A percentile compares a stretch with the other conserved stretches of the same genome.
These are phyloP conservation scores for Hygrocybe punicea DNA, from an alignment of 768 basidiomycete species.

Conservation along the genomic window DNA sequence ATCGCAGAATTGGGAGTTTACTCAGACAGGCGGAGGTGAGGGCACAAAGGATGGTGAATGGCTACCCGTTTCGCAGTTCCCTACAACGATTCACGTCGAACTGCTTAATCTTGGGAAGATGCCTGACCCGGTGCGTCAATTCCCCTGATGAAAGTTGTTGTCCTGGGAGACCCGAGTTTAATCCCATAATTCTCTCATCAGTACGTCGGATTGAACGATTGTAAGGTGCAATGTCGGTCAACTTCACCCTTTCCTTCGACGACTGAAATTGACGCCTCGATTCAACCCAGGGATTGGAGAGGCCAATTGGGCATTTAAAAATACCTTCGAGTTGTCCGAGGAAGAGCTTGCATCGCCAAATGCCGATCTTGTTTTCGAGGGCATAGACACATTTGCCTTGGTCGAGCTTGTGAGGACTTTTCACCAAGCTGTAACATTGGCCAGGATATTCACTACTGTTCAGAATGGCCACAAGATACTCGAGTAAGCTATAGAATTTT, in stretches of 20 bases:
- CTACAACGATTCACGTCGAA: conserved; percentile 87
- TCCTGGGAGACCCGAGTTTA: no score
- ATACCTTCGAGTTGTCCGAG: conserved; percentile 51
- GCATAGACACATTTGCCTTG: conserved; percentile 85
- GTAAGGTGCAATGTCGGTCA: conserved; percentile 84
- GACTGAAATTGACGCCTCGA: not conserved
- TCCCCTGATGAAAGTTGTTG: not conserved
- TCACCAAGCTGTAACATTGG: no score
- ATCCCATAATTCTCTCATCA: conserved; percentile 30
- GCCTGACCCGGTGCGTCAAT: conserved; percentile 68
- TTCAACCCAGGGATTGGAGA: conserved; percentile 76
- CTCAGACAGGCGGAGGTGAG: conserved; percentile 59
- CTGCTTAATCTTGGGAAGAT: conserved; percentile 69
- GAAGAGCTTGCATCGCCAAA: conserved; percentile 46
- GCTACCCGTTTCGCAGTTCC: conserved; percentile 60
- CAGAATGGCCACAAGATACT: conserved; percentile 76
- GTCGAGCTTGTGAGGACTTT: conserved; percentile 55
- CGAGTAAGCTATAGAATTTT: conserved; percentile 47
- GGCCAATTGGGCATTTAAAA: conserved; percentile 79
- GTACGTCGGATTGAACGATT: conserved; percentile 79
- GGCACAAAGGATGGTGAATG: conserved; percentile 64
- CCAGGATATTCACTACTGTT: not conserved
- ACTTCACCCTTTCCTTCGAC: not conserved
- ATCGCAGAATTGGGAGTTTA: conserved; percentile 60
- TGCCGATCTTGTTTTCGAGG: conserved; percentile 82